Conservation (phyloP, 2,329 filamentous ascomycete species). For the Ceratocystiopsis minuta region DNA sequence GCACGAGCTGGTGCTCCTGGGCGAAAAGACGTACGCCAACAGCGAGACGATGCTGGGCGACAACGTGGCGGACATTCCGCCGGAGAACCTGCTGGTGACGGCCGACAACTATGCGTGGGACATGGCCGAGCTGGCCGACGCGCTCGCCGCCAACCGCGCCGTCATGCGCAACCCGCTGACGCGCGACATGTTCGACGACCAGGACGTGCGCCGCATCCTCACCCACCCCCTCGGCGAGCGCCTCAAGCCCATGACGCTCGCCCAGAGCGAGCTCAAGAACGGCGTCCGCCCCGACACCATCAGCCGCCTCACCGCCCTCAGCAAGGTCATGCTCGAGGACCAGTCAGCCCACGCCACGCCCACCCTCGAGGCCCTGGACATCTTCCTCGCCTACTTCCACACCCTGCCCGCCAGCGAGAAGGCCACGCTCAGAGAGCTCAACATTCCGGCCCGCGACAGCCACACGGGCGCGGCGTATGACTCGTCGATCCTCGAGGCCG, state of each 20-base stretch:
- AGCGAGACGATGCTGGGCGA: conserved; percentile 7
- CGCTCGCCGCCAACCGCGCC: conserved; percentile 11
- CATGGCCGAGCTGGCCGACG: conserved; percentile 13
- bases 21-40: conserved; percentile 8
- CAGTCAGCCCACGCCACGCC: conserved; percentile 9
- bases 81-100: conserved; percentile 6
- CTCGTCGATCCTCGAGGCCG: conserved; percentile 13
- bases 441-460: conserved; percentile 13
- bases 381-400: conserved; percentile 12
- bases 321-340: conserved; percentile 11
- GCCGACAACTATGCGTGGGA: conserved; percentile 25
- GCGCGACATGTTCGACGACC: conserved; percentile 12
- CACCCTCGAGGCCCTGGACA: conserved; percentile 13
- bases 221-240: conserved; percentile 12
- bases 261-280: conserved; percentile 11
- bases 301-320: conserved; percentile 9
- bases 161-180: conserved; percentile 17
- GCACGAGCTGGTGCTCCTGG: conserved; percentile 5
- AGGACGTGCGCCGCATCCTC: conserved; percentile 13
- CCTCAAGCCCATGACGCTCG: conserved; percentile 10
- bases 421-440: conserved; percentile 11
- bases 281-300: conserved; percentile 13
- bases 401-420: conserved; percentile 13
- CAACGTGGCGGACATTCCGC: conserved; percentile 4
- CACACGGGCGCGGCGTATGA: conserved; percentile 14